These are phyloP conservation scores for Laburnicola sp. DNA, from an alignment of 2,329 filamentous ascomycete genomes.

Conservation along the genomic window DNA sequence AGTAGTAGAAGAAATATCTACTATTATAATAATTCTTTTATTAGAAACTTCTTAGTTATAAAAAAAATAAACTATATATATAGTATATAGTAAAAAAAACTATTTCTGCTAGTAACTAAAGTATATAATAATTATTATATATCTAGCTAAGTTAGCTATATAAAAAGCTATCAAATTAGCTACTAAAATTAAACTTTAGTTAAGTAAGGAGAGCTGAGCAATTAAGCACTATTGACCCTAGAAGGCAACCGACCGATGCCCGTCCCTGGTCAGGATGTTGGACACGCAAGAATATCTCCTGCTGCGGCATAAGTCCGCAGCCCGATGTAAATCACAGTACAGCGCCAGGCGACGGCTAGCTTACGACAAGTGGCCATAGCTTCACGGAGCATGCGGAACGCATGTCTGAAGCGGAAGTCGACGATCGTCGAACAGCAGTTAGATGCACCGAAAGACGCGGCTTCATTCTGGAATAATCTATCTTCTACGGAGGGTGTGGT, in stretches of 20 bases:
- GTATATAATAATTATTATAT: no score
- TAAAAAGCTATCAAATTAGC: no score
- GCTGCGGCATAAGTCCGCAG: slow-evolving; percentile 4
- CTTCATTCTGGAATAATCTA: slow-evolving; percentile 10
- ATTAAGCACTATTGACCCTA: no score
- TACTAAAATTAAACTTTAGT: no score
- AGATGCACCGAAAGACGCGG: neutral
- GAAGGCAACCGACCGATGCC: neutral
- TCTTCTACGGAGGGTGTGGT: neutral
- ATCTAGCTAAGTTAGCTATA: no score
- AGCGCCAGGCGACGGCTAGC: neutral
- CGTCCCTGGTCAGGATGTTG: neutral
- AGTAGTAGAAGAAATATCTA: no score
- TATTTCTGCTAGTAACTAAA: no score
- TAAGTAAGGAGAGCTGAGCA: no score
- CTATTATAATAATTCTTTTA: no score
- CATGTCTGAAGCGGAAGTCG: neutral
- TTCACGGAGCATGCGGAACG: slow-evolving; percentile 3
- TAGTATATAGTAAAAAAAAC: no score
- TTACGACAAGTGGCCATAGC: slow-evolving; percentile 1
- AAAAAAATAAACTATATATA: no score
- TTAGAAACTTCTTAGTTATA: no score
- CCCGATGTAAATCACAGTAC: neutral
- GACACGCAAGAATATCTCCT: slow-evolving; percentile 7
- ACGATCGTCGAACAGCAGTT: neutral